Evolutionary conservation across 2,329 filamentous ascomycete genomes (phyloP).

Genomic region (Cercospora sp.): DNA sequence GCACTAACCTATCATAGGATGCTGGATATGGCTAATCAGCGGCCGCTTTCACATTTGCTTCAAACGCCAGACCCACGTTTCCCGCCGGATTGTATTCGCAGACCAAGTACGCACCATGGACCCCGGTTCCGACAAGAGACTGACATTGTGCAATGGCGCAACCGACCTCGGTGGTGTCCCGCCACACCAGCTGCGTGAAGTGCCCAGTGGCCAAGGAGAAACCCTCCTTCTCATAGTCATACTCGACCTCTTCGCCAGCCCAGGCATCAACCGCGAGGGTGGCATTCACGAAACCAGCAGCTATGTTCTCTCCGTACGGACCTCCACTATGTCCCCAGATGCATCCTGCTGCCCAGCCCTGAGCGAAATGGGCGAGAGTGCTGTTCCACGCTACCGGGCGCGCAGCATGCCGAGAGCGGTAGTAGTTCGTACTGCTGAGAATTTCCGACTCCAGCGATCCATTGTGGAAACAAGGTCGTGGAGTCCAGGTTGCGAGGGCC

Average conservation of each 20-base stretch:
- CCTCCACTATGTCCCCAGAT: not conserved
- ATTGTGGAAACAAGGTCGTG: not conserved
- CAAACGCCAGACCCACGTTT: not conserved
- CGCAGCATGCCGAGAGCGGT: not conserved
- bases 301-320: not conserved
- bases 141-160: not conserved
- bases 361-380: not conserved
- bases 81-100: not conserved
- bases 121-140: not conserved
- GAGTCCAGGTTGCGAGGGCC: not conserved
- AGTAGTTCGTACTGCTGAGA: not conserved
- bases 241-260: not conserved
- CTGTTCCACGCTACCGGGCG: not conserved
- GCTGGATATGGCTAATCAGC: not conserved
- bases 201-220: not conserved
- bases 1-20: not conserved
- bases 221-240: not conserved
- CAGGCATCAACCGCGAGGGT: not conserved
- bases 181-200: not conserved
- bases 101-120: not conserved
- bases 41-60: not conserved
- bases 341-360: not conserved
- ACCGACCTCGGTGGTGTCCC: not conserved
- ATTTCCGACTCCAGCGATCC: not conserved
- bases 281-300: not conserved